Evolutionary conservation across 306 rosid species (phyloP).

Genomic region (Styphnolobium japonicum): DNA sequence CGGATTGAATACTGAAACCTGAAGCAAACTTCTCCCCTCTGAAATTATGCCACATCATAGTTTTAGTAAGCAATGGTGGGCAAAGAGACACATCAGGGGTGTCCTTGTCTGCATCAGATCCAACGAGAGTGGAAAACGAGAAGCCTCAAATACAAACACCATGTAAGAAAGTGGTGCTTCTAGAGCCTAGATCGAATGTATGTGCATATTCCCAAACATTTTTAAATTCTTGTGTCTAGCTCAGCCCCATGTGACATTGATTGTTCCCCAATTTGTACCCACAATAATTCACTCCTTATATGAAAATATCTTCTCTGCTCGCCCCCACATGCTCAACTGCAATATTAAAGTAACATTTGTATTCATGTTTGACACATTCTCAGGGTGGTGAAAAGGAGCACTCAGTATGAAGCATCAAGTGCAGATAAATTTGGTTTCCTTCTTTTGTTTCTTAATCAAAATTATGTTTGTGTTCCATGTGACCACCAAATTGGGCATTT

Average conservation of each 20-base stretch:
- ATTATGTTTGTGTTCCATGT: constrained; percentile 15
- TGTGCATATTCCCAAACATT: background rate
- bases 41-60: background rate
- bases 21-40: background rate
- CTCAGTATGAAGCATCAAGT: too few species aligned
- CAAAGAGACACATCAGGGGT: constrained; percentile 19
- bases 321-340: constrained; percentile 19
- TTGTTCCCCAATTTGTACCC: constrained; percentile 8
- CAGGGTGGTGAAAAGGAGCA: too few species aligned
- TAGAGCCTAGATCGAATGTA: background rate
- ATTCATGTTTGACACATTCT: too few species aligned
- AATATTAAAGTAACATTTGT: background rate
- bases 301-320: constrained; percentile 13
- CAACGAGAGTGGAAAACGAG: background rate
- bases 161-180: background rate
- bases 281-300: background rate
- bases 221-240: background rate
- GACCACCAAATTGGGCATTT: constrained; percentile 28
- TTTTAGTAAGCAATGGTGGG: background rate
- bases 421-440: background rate
- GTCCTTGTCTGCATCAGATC: background rate
- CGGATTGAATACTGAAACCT: too few species aligned
- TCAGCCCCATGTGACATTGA: constrained; percentile 31
- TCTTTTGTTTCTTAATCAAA: background rate
- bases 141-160: constrained; percentile 17